Percentiles rank a stretch among this genome's conserved stretches.
phyloP scores from a whole-genome alignment of 192 early-diverging fungal species.

The Entophlyctis helioformis region DNA sequence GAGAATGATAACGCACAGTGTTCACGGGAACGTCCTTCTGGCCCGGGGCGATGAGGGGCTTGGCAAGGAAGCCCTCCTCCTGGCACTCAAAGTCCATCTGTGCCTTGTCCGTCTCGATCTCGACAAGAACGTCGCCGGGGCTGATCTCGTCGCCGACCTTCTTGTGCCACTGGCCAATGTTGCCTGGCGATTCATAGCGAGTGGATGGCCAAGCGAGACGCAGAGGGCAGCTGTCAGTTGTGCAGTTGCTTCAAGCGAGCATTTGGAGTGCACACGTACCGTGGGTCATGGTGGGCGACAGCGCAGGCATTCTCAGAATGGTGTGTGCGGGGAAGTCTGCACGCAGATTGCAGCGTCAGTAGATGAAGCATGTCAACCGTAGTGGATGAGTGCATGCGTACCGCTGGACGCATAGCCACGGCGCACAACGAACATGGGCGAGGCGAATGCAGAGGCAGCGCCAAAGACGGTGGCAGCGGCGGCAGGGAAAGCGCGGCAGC shows the following conservation, averaged over 20 bases:
- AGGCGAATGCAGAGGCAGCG: too few species aligned
- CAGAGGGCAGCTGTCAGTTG: too few species aligned
- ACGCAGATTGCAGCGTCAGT: too few species aligned
- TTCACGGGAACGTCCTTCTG: slow-evolving; percentile 82
- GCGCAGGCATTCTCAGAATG: slow-evolving; percentile 87
- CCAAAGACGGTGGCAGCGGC: too few species aligned
- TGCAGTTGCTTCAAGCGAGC: too few species aligned
- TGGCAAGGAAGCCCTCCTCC: slow-evolving; percentile 92
- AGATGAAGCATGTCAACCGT: too few species aligned
- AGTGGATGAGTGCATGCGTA: too few species aligned
- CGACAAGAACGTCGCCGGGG: slow-evolving; percentile 87
- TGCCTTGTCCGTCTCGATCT: slow-evolving; percentile 99
- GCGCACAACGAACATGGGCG: too few species aligned
- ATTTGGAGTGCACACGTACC: slow-evolving; percentile 32
- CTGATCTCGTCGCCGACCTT: slow-evolving; percentile 79
- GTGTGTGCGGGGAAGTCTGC: slow-evolving; percentile 64
- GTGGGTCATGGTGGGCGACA: slow-evolving; percentile 97
- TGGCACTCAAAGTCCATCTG: slow-evolving; percentile 99
- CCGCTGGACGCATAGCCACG: too few species aligned
- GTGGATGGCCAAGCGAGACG: not conserved
- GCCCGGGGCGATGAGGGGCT: slow-evolving; percentile 68
- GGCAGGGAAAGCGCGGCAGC: too few species aligned
- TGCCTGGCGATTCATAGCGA: slow-evolving; percentile 22
- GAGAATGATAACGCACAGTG: slow-evolving; percentile 29
- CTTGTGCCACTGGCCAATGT: slow-evolving; percentile 88